These are phyloP conservation scores for Tricholoma terreum DNA, from an alignment of 768 basidiomycete genomes.

Conservation along the genomic window DNA sequence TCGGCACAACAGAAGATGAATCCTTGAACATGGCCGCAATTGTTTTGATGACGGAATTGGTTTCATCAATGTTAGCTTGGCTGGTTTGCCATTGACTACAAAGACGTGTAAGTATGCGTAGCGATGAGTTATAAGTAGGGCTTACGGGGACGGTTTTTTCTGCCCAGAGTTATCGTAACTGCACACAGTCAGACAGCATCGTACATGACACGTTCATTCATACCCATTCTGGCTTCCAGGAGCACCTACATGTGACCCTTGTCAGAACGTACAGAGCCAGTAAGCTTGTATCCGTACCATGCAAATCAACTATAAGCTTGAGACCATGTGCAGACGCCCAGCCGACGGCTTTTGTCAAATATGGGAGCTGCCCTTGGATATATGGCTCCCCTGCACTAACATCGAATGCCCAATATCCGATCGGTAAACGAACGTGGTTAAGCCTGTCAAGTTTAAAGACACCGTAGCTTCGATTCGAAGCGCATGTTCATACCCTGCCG, in stretches of 20 bases:
- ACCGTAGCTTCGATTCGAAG: conserved; percentile 5
- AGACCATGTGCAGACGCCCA: conserved; percentile 73
- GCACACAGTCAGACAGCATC: conserved; percentile 4
- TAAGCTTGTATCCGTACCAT: conserved; percentile 33
- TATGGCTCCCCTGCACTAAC: conserved; percentile 75
- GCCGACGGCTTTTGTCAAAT: conserved; percentile 58
- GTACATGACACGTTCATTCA: conserved; percentile 13
- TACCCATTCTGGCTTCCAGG: conserved; percentile 86
- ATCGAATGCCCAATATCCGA: conserved; percentile 91
- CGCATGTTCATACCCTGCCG: conserved; percentile 55
- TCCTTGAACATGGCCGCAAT: conserved; percentile 59
- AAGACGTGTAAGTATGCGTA: conserved; percentile 6
- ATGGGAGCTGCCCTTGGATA: conserved; percentile 72
- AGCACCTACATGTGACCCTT: conserved; percentile 39
- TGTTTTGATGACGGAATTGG: conserved; percentile 59
- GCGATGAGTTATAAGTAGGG: not conserved
- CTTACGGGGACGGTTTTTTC: conserved; percentile 51
- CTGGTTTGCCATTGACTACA: conserved; percentile 62
- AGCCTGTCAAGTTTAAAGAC: conserved; percentile 40
- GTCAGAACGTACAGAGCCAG: not conserved
- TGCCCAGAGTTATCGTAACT: conserved; percentile 86
- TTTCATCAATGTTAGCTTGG: conserved; percentile 63
- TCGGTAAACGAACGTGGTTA: conserved; percentile 81
- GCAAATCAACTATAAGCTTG: conserved; percentile 80
- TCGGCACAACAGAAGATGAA: conserved; percentile 52